Evolutionary conservation across 345 rosid genomes (phyloP).

Genomic region (Eucalyptus pauciflora): DNA sequence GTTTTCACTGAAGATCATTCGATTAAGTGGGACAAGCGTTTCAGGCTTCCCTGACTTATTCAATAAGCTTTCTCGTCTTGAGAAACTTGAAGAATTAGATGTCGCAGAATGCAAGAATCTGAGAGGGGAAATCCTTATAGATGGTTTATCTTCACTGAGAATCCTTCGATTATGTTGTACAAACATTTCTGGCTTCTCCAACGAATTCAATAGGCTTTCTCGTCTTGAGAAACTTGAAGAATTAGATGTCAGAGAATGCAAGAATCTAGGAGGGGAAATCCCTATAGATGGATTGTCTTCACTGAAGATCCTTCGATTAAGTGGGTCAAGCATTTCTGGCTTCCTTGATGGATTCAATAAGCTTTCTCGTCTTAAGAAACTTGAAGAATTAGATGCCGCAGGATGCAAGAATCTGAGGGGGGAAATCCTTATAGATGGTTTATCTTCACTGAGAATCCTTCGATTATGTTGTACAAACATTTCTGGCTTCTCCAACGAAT

Average conservation of each 20-base stretch:
- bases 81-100: neutral
- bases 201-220: neutral
- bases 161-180: neutral
- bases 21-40: neutral
- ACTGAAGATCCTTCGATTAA: neutral
- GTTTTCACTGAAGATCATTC: neutral
- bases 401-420: neutral
- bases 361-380: neutral
- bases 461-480: fast-evolving
- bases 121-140: neutral
- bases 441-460: neutral
- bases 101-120: neutral
- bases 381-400: neutral
- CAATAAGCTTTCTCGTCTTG: neutral
- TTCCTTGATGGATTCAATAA: neutral
- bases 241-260: neutral
- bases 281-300: neutral
- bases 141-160: neutral
- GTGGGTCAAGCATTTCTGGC: neutral
- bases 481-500: fast-evolving
- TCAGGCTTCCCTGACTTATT: neutral
- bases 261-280: neutral
- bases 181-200: fast-evolving
- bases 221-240: neutral
- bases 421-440: neutral